Evolutionary conservation across 2,329 filamentous ascomycete species (phyloP), one percentile per base, ranked within the genome.

Genomic region (Anisogramma anomala): DNA sequence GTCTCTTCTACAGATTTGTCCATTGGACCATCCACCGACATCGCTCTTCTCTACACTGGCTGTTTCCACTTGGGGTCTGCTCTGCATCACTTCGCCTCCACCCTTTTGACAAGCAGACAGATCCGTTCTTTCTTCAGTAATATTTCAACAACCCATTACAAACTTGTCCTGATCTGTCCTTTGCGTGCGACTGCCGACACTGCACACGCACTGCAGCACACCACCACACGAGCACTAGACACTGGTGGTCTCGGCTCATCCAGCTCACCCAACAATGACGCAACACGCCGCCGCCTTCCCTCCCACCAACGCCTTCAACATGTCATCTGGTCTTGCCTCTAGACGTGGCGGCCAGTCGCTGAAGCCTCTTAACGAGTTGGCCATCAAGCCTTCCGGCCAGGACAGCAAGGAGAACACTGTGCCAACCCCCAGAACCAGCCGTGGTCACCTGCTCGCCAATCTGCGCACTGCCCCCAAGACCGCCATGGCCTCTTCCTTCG

Each of bases 391-490:
- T 43, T 74, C 79, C 40, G 73, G 77, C 55, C 33, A 39, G 4
- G 78, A 81, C 52, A 63, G 77, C 54, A 71, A 77, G 46, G 78
- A 82, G 49, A 79, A 79, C 42, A 73, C 77, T 42, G 72, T 77
- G 41, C 77, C 84, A 7, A 94, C 88, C 40, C 91, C 89, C 47
- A 83, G 89, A 56, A 96, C 89, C 41, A 94, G 87, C 63, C 85
- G 91, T 51, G 93, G 87, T 49, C 91, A 98, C 58, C 74, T 98
- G 49, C 78, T 98, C 55, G 89, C 89, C 47, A 89, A 89, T 43
- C 72, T 98, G 47, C 79, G 91, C 57, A 98, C 91, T 48, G 87
- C 88, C 37, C 91, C 91, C 27, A 95, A 94, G 71, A 88, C 83
- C 36, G 72, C 78, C 22, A 74, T 72, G n/a, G 76, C 79, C 15